Evolutionary conservation across 257 asterid species (phyloP), one percentile per base, ranked within the genome.

Genomic region (Nicotiana tabacum): DNA sequence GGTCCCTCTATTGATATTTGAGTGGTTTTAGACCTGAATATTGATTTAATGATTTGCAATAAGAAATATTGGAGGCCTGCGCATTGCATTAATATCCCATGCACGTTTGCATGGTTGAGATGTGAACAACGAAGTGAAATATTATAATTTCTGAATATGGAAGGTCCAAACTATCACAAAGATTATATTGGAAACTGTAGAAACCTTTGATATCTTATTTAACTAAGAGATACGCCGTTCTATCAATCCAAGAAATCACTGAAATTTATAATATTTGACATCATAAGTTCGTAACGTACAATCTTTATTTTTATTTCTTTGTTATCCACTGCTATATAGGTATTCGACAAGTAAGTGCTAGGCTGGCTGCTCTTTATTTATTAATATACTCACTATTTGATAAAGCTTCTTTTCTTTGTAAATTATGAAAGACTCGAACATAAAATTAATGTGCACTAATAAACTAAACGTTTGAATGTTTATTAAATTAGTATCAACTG

Each of bases 231-330:
- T 74, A 88, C 85, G 83, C 81, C 70, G 81, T 78, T 90, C 88
- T 72, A 91, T 85, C 82, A 80, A 85, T 83, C 89, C 92, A 86
- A 91, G 88, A 86, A 43, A 78, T 82, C 93, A 89, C 93, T 89
- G 91, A 90, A 91, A 86, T 91, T 90, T 87, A 91, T 88, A 90
- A 78, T 7, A 21, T 81, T 82, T 68, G n/a, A 67, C 74, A 53
- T 85, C 66, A 55, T 61, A 83, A 37, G 32, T 57, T 43, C 74
- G 39, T 83, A 72, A 83, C 21, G 21, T 21, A 21, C 32, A 66
- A 13, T 60, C 39, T 82, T 6, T 37, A 2, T 43, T 13, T 11
- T 3, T 3, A 53, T 13, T 53, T 53, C 58, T 13, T 53, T 53
- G 9, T 57, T 67, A 83, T 32, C 46, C 9, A 72, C 81, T 27